phyloP scores from a whole-genome alignment of 257 asterid species.

The Leptodermis oblonga region DNA sequence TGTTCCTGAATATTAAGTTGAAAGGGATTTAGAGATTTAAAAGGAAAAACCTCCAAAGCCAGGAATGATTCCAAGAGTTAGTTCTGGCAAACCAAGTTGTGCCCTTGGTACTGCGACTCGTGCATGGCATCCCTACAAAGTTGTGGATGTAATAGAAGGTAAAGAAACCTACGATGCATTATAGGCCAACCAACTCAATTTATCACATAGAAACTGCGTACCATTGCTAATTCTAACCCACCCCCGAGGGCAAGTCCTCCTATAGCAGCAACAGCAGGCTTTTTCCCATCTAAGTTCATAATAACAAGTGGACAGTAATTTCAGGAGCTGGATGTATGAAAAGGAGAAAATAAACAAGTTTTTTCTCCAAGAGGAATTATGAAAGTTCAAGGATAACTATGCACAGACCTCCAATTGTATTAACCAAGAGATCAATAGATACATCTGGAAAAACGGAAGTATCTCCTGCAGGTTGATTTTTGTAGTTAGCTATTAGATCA shows the following conservation, averaged over 20 bases:
- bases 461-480: constrained; percentile 60
- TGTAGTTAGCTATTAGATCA: constrained; percentile 13
- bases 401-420: constrained; percentile 67
- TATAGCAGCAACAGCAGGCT: constrained; percentile 90
- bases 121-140: constrained; percentile 79
- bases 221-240: constrained; percentile 93
- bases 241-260: constrained; percentile 99
- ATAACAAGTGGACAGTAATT: constrained; percentile 21
- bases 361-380: background rate
- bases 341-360: constrained; percentile 10
- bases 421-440: constrained; percentile 51
- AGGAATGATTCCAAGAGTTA: constrained; percentile 90
- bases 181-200: background rate
- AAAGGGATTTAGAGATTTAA: constrained; percentile 11
- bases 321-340: constrained; percentile 6
- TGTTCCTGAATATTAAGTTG: background rate
- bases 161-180: background rate
- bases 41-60: constrained; percentile 80
- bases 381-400: constrained; percentile 14
- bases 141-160: constrained; percentile 12
- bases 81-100: constrained; percentile 92
- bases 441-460: constrained; percentile 56
- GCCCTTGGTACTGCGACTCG: constrained; percentile 83
- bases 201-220: constrained; percentile 27
- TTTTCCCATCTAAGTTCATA: constrained; percentile 61